phyloP scores from a whole-genome alignment of 2,329 filamentous ascomycete genomes.

The Neurospora crassa region DNA sequence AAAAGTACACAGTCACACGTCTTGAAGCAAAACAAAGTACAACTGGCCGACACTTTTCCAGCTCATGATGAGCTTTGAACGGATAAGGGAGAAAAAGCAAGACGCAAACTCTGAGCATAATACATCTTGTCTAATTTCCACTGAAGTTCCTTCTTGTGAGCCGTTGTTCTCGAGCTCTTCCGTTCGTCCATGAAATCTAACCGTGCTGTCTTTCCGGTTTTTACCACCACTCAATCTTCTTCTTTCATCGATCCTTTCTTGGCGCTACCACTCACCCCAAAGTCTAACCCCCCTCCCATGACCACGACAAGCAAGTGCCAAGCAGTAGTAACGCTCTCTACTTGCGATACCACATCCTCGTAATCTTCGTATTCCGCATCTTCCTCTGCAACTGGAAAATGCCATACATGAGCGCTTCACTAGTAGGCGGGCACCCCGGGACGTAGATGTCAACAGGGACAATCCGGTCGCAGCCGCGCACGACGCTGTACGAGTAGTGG shows the following conservation, averaged over 20 bases:
- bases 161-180: neutral
- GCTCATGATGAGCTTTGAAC: neutral
- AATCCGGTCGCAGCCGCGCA: slow-evolving; percentile 55
- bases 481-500: slow-evolving; percentile 61
- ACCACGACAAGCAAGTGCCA: neutral
- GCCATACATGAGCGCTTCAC: slow-evolving; percentile 40
- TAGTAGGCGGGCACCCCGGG: slow-evolving; percentile 48
- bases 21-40: neutral
- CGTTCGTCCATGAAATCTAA: neutral
- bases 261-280: slow-evolving; percentile 1
- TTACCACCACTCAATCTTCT: neutral
- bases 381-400: slow-evolving; percentile 63
- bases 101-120: neutral
- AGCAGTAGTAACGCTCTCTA: slow-evolving; percentile 16
- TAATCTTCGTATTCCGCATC: slow-evolving; percentile 44
- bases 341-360: slow-evolving; percentile 43
- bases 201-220: neutral
- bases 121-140: neutral
- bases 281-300: neutral
- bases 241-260: neutral
- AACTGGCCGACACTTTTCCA: neutral
- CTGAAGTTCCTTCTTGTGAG: neutral
- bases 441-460: slow-evolving; percentile 61
- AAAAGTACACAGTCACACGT: neutral
- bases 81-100: neutral